Conservation (phyloP, 768 basidiomycete genomes). For the Serendipita indica region DNA sequence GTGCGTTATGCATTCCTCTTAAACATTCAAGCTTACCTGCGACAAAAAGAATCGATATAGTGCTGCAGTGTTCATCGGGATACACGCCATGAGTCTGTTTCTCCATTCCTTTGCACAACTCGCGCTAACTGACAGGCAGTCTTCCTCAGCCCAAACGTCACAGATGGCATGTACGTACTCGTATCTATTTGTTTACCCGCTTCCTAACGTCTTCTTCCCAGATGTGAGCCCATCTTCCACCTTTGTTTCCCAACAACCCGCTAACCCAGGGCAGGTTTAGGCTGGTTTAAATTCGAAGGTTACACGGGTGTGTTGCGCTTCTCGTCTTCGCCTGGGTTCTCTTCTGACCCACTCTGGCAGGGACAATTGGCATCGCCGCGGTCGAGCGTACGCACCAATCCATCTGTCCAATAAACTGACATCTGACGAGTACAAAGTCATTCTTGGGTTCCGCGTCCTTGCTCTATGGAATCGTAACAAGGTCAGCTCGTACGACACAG, state of each 20-base stretch:
- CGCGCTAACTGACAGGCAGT: background rate
- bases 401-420: background rate
- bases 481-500: too few relatives aligned
- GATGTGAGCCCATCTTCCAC: background rate
- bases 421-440: background rate
- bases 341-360: background rate
- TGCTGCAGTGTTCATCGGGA: background rate
- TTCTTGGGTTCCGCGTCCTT: conserved; percentile 5
- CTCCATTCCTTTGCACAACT: background rate
- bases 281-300: conserved; percentile 5
- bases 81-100: conserved; percentile 2
- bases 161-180: background rate
- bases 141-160: background rate
- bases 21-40: too few relatives aligned
- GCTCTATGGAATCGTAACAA: conserved; percentile 7
- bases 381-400: background rate
- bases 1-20: background rate
- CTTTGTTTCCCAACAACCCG: background rate
- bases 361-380: background rate
- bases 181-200: background rate
- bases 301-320: background rate
- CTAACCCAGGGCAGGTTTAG: background rate
- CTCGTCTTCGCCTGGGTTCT: background rate
- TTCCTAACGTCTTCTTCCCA: background rate
- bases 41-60: background rate